Evolutionary conservation across 1,284 basidiomycete species (phyloP).

Genomic region (Tetrapyrgos nigripes): DNA sequence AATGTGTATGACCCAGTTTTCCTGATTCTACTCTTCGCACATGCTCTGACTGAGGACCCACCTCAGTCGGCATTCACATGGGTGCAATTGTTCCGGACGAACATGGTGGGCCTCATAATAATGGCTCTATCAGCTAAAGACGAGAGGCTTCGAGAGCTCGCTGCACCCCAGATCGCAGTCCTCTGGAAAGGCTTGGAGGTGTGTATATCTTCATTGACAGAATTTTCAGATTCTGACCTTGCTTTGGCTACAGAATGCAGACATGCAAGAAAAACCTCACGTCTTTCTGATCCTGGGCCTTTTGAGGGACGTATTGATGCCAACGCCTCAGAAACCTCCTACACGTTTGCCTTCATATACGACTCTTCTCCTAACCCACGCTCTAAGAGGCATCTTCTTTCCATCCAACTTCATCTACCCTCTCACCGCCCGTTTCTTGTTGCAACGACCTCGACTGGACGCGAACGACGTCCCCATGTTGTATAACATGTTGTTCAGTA

Average conservation of each 20-base stretch:
- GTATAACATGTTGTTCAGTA: conserved; percentile 85
- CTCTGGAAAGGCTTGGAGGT: conserved; percentile 67
- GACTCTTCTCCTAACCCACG: conserved; percentile 82
- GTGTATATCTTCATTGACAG: conserved; percentile 21
- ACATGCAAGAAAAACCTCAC: conserved; percentile 85
- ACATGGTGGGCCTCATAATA: conserved; percentile 78
- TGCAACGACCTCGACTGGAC: conserved; percentile 84
- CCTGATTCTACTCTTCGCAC: conserved; percentile 70
- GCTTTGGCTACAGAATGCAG: conserved; percentile 49
- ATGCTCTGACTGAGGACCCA: conserved; percentile 62
- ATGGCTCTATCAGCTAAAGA: conserved; percentile 78
- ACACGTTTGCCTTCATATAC: conserved; percentile 76
- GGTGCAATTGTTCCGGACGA: conserved; percentile 87
- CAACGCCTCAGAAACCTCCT: conserved; percentile 38
- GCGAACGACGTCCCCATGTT: conserved; percentile 83
- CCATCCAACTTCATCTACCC: conserved; percentile 87
- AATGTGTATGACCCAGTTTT: conserved; percentile 85
- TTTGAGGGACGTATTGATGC: conserved; percentile 65
- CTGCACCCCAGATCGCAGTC: conserved; percentile 57
- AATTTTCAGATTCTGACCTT: conserved; percentile 5
- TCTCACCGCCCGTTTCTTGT: conserved; percentile 78
- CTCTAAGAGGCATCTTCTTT: conserved; percentile 79
- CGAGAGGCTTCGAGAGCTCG: conserved; percentile 61
- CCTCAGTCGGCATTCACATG: conserved; percentile 74
- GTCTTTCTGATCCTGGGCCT: conserved; percentile 79